A percentile compares a stretch with the other conserved stretches of the same genome.
Conservation (phyloP, 306 rosid genomes). For the Styphnolobium japonicum region DNA sequence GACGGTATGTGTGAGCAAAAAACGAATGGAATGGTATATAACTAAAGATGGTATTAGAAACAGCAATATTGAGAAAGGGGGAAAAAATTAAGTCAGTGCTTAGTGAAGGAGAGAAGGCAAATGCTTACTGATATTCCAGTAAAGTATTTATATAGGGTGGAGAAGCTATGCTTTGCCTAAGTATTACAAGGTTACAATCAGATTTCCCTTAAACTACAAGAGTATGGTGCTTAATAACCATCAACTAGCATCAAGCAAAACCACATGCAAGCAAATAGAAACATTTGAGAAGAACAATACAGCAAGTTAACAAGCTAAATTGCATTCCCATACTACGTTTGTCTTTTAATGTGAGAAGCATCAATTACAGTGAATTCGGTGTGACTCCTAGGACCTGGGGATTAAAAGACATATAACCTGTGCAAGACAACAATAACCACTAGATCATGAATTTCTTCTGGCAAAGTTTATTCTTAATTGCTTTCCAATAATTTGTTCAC, state of each 20-base stretch:
- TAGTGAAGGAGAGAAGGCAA: not conserved
- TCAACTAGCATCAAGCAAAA: not conserved
- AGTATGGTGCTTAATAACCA: not conserved
- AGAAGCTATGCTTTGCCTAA: not conserved
- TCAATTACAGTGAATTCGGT: not conserved
- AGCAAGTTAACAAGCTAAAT: not conserved
- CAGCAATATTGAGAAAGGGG: not conserved
- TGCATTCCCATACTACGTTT: not conserved
- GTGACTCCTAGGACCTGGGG: not conserved
- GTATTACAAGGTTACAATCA: not conserved
- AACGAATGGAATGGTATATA: not conserved
- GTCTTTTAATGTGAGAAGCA: slow-evolving; percentile 1
- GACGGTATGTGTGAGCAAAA: not conserved
- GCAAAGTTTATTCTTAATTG: not conserved
- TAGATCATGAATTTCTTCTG: not conserved
- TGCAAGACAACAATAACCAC: not conserved
- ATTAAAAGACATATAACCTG: not conserved
- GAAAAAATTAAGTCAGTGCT: not conserved
- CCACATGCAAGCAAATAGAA: not conserved
- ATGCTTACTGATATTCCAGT: not conserved
- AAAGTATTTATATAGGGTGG: not conserved
- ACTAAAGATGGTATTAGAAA: not conserved
- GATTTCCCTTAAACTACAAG: not conserved
- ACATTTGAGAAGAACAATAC: not conserved
- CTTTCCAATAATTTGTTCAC: not conserved